Percentiles rank a stretch among this genome's conserved stretches.
These are phyloP conservation scores for Catunica adiposa DNA, from an alignment of 2,329 filamentous ascomycete species.

Conservation along the genomic window DNA sequence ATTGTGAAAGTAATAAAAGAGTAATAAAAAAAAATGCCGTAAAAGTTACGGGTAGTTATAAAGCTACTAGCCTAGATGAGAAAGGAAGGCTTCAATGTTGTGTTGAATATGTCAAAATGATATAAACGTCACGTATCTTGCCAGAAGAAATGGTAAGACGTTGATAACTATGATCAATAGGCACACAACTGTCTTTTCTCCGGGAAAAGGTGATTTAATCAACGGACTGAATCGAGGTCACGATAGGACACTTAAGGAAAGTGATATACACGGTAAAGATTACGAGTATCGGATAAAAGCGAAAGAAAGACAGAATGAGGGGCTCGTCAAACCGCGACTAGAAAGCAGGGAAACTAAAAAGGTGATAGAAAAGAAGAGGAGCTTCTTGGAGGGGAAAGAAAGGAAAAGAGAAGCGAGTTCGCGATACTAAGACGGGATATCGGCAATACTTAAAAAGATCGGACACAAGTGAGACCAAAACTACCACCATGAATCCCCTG, in stretches of 20 bases:
- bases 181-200: constrained; percentile 4
- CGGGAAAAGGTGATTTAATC: background rate
- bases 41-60: background rate
- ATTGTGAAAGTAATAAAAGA: constrained; percentile 4
- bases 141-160: constrained; percentile 4
- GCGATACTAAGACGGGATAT: background rate
- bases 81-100: background rate
- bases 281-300: background rate
- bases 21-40: background rate
- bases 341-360: constrained; percentile 4
- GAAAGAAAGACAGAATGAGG: constrained; percentile 8
- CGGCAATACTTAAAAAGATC: background rate
- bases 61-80: background rate
- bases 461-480: too few species aligned
- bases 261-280: background rate
- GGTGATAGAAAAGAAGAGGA: background rate
- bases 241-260: background rate
- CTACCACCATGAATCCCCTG: background rate
- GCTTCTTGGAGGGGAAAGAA: background rate
- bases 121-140: background rate
- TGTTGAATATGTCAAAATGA: background rate
- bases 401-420: background rate
- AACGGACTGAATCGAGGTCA: background rate
- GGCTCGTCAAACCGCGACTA: constrained; percentile 14
- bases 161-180: background rate